phyloP scores from a whole-genome alignment of 257 asterid genomes.

The Paulownia fortunei region DNA sequence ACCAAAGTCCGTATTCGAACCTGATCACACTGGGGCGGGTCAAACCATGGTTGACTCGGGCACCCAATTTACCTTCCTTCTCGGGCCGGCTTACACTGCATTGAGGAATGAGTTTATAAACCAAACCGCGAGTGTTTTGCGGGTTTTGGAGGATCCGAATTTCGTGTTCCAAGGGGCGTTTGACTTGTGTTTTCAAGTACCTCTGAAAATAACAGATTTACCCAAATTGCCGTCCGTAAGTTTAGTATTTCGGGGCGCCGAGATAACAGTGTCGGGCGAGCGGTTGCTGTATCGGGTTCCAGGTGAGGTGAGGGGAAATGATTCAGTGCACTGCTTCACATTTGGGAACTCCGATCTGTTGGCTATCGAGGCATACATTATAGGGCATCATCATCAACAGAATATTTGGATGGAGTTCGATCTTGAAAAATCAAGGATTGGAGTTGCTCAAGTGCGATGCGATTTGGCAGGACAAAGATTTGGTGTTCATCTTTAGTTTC shows the following conservation, averaged over 20 bases:
- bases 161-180: slow-evolving; percentile 88
- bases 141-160: slow-evolving; percentile 72
- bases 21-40: slow-evolving; percentile 97
- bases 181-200: slow-evolving; percentile 70
- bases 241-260: slow-evolving; percentile 71
- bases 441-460: slow-evolving; percentile 71
- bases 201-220: slow-evolving; percentile 35
- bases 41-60: slow-evolving; percentile 98
- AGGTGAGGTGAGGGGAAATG: slow-evolving; percentile 58
- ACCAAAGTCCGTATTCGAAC: slow-evolving; percentile 73
- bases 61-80: slow-evolving; percentile 89
- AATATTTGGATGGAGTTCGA: slow-evolving; percentile 88
- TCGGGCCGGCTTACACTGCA: slow-evolving; percentile 75
- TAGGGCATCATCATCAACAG: slow-evolving; percentile 89
- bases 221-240: slow-evolving; percentile 74
- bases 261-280: slow-evolving; percentile 56
- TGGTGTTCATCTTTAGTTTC: slow-evolving; percentile 37
- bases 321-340: slow-evolving; percentile 75
- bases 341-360: slow-evolving; percentile 82
- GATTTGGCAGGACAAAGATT: slow-evolving; percentile 69
- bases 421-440: slow-evolving; percentile 69
- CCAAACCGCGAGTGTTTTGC: slow-evolving; percentile 50
- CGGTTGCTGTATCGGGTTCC: slow-evolving; percentile 65
- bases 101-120: slow-evolving; percentile 58
- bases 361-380: slow-evolving; percentile 69